A percentile compares a stretch with the other conserved stretches of the same genome.
Evolutionary conservation across 495 filamentous ascomycete species (phyloP).

Genomic region (Coniosporium apollinis): DNA sequence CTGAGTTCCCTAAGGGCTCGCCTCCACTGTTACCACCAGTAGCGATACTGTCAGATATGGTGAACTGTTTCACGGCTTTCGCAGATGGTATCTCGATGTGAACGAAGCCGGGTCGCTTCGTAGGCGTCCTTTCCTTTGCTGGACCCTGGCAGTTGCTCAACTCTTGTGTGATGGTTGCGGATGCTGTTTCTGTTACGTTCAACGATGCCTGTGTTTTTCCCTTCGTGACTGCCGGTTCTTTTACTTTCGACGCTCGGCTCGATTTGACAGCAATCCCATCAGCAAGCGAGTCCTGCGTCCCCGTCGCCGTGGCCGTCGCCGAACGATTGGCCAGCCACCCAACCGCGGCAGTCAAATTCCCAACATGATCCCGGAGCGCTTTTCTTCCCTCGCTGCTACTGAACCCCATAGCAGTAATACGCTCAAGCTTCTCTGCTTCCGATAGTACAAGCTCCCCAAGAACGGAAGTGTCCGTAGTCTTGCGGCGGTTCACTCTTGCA

Average conservation of each 20-base stretch:
- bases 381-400: constrained; percentile 6
- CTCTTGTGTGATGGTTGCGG: not conserved
- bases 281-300: not conserved
- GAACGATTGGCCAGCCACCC: constrained; percentile 7
- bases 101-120: not conserved
- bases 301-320: not conserved
- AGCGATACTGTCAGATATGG: not conserved
- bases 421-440: constrained; percentile 8
- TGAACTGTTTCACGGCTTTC: not conserved
- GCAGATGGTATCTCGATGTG: not conserved
- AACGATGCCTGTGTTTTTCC: not conserved
- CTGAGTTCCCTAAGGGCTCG: not conserved
- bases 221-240: not conserved
- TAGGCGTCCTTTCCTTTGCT: not conserved
- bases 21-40: not conserved
- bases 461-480: constrained; percentile 4
- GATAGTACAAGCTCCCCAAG: not conserved
- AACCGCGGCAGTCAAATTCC: constrained; percentile 5
- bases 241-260: not conserved
- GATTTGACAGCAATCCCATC: not conserved
- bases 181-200: not conserved
- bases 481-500: constrained; percentile 13
- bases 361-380: constrained; percentile 6
- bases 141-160: not conserved
- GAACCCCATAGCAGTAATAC: constrained; percentile 14